Percentiles rank a stretch among this genome's conserved stretches.
phyloP scores from a whole-genome alignment of 805 yeast genomes.

The Monosporozyma aerobia region DNA sequence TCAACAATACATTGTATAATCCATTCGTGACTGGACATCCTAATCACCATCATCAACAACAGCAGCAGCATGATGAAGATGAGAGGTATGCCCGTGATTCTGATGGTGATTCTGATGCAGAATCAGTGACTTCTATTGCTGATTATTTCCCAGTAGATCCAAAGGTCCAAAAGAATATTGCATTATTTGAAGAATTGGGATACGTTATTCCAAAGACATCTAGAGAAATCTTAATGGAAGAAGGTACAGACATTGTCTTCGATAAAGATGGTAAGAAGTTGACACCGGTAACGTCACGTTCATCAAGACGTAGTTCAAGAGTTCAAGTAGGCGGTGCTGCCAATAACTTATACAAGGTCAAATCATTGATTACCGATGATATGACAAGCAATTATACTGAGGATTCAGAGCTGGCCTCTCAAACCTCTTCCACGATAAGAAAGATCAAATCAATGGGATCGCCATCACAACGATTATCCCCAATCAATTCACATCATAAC shows the following conservation, averaged over 20 bases:
- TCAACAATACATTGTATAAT: slow-evolving; percentile 16
- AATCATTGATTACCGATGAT: slow-evolving; percentile 21
- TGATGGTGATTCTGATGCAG: slow-evolving; percentile 5
- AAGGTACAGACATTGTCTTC: slow-evolving; percentile 4
- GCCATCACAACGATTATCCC: slow-evolving; percentile 2
- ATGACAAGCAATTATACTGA: background rate
- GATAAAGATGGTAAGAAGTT: slow-evolving; percentile 10
- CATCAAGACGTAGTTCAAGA: slow-evolving; percentile 23
- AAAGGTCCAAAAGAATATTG: slow-evolving; percentile 18
- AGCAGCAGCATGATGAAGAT: background rate
- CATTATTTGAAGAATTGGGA: slow-evolving; percentile 22
- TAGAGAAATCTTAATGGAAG: slow-evolving; percentile 8
- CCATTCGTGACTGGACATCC: slow-evolving; percentile 13
- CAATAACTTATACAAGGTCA: slow-evolving; percentile 24
- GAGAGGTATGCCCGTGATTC: slow-evolving; percentile 1
- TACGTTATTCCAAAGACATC: slow-evolving; percentile 24
- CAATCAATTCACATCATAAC: background rate
- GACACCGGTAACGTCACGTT: slow-evolving; percentile 9
- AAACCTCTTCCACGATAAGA: slow-evolving; percentile 4
- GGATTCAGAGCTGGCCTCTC: slow-evolving; percentile 5
- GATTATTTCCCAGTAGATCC: slow-evolving; percentile 25
- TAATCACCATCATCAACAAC: background rate
- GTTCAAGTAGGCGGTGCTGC: slow-evolving; percentile 17
- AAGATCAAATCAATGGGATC: slow-evolving; percentile 17
- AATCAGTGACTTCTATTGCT: slow-evolving; percentile 16